phyloP scores from a whole-genome alignment of 139 green algal species.

The Ettlia oleoabundans region DNA sequence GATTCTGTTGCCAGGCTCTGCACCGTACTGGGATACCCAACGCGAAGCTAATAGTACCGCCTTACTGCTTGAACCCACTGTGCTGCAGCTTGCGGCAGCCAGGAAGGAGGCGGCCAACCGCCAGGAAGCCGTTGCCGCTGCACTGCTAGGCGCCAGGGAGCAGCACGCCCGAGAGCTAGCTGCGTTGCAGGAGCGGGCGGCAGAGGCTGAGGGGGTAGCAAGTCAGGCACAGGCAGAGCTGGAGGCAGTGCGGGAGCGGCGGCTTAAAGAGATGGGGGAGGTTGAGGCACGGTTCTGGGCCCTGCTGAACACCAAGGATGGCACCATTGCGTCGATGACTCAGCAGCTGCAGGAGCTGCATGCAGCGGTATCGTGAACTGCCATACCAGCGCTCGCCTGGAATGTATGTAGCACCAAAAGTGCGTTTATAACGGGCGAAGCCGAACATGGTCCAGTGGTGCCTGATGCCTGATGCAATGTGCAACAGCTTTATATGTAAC shows the following conservation, averaged over 20 bases:
- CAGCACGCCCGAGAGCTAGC: not conserved
- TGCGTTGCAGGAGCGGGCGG: not conserved
- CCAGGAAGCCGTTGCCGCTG: not conserved
- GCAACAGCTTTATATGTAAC: no score
- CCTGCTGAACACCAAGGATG: slow-evolving; percentile 41
- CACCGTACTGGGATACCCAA: no score
- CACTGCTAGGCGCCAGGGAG: not conserved
- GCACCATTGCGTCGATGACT: slow-evolving; percentile 32
- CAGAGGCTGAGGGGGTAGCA: not conserved
- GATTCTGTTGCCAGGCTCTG: no score
- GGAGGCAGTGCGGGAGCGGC: not conserved
- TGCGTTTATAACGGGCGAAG: no score
- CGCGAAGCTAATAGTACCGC: no score
- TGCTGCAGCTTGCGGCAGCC: slow-evolving; percentile 13
- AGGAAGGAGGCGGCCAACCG: slow-evolving; percentile 5
- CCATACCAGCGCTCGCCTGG: not conserved
- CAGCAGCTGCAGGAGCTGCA: slow-evolving; percentile 39
- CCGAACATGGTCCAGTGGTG: no score
- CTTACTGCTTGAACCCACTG: not conserved
- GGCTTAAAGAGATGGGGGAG: slow-evolving; percentile 27
- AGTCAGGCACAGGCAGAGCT: not conserved
- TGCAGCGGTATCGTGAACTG: slow-evolving; percentile 5
- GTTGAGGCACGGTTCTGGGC: slow-evolving; percentile 30
- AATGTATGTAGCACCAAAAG: no score
- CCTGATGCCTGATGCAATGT: no score